Percentiles rank a stretch among this genome's conserved stretches.
These are phyloP conservation scores for Chlorella sp. DNA, from an alignment of 139 green algal genomes.

Conservation along the genomic window DNA sequence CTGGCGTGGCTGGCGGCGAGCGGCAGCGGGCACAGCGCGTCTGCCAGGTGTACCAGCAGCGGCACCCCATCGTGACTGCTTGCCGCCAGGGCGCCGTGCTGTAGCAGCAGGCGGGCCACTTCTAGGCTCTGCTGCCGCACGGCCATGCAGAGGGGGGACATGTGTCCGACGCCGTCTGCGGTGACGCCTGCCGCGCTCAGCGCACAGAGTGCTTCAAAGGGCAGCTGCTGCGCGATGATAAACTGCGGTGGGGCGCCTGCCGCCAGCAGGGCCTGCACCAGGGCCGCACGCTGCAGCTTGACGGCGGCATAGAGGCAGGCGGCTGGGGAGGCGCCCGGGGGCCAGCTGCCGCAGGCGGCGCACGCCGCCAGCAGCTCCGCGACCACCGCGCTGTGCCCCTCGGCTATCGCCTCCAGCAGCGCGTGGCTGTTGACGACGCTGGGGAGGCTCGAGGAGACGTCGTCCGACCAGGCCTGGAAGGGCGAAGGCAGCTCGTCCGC, in stretches of 20 bases:
- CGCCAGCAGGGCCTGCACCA: not conserved
- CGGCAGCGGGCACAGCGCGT: not conserved
- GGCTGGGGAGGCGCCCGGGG: not conserved
- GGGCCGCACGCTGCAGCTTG: not conserved
- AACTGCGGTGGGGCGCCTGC: not conserved
- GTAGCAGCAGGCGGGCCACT: conserved; percentile 6
- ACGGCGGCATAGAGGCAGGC: conserved; percentile 7
- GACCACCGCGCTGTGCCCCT: too few species aligned
- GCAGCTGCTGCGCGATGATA: not conserved
- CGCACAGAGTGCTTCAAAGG: not conserved
- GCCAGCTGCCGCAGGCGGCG: not conserved
- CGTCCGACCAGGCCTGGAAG: too few species aligned
- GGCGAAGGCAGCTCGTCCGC: too few species aligned
- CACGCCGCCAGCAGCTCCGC: not conserved
- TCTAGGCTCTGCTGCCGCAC: not conserved
- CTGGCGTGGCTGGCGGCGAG: not conserved
- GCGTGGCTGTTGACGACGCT: not conserved
- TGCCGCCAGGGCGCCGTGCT: not conserved
- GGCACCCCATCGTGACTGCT: not conserved
- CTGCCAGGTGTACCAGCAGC: conserved; percentile 2
- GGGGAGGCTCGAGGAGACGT: too few species aligned
- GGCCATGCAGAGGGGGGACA: not conserved
- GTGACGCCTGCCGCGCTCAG: not conserved
- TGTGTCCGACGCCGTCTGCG: not conserved
- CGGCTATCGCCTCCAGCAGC: not conserved